Percentiles rank a stretch among this genome's conserved stretches.
Conservation (phyloP, 176 grass and related monocot genomes). For the Tillandsia leiboldiana region DNA sequence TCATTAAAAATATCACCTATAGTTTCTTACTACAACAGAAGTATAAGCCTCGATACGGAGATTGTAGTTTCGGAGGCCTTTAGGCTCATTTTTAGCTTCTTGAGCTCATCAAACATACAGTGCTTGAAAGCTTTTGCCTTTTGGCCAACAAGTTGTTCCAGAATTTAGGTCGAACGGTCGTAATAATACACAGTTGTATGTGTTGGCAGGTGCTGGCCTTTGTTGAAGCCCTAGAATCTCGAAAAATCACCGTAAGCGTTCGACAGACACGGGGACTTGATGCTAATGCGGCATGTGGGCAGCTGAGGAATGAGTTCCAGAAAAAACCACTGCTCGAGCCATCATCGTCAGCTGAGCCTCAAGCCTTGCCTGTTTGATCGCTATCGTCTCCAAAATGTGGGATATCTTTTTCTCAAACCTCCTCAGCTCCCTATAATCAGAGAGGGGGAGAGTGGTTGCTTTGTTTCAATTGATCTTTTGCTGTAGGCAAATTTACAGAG, state of each 20-base stretch:
- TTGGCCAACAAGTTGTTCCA: neutral
- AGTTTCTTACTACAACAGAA: too few relatives aligned
- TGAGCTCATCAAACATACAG: too few relatives aligned
- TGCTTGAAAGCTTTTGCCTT: too few relatives aligned
- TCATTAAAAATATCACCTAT: too few relatives aligned
- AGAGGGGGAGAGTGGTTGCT: neutral
- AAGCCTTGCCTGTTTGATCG: constrained; percentile 27
- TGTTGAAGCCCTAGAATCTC: constrained; percentile 48
- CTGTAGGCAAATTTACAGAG: too few relatives aligned
- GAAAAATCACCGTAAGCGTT: constrained; percentile 72
- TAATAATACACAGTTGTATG: neutral
- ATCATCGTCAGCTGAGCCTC: constrained; percentile 14
- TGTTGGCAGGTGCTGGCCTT: constrained; percentile 57
- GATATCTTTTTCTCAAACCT: constrained; percentile 3
- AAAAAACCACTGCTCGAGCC: constrained; percentile 55
- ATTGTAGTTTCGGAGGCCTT: too few relatives aligned
- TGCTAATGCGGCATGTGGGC: constrained; percentile 87
- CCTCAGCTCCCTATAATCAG: neutral
- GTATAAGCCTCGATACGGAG: too few relatives aligned
- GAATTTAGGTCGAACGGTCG: neutral
- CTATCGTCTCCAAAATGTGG: neutral
- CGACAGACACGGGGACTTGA: constrained; percentile 83
- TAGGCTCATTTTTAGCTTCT: too few relatives aligned
- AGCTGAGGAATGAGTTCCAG: constrained; percentile 84
- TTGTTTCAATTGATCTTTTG: too few relatives aligned